Evolutionary conservation across 106 monocot species (phyloP).

Genomic region (Cymbidium sinense): DNA sequence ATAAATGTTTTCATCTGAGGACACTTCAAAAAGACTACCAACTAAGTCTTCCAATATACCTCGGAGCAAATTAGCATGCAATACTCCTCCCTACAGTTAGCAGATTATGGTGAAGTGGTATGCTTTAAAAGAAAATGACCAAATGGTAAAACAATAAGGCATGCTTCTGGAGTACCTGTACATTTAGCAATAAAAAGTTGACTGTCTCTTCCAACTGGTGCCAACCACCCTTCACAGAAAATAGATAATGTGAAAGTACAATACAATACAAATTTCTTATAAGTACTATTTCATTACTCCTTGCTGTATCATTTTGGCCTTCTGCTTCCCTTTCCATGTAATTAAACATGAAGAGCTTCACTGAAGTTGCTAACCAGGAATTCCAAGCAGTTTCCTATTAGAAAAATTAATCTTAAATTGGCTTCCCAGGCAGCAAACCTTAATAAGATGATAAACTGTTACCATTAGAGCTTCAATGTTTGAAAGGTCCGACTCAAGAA

Average conservation of each 20-base stretch:
- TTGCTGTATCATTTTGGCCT: slow-evolving; percentile 16
- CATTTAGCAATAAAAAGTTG: slow-evolving; percentile 65
- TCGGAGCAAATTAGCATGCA: slow-evolving; percentile 32
- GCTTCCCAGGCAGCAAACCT: neutral
- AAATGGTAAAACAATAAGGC: neutral
- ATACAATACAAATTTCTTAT: slow-evolving; percentile 73
- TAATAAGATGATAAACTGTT: slow-evolving; percentile 8
- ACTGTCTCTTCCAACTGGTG: slow-evolving; percentile 82
- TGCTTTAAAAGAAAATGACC: neutral
- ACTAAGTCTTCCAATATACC: slow-evolving; percentile 82
- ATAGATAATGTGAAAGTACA: slow-evolving; percentile 79
- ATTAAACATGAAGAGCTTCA: slow-evolving; percentile 38
- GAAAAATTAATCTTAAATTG: slow-evolving; percentile 14
- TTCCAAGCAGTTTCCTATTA: slow-evolving; percentile 80
- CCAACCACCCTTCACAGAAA: slow-evolving; percentile 90
- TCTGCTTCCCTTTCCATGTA: slow-evolving; percentile 23
- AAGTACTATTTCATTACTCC: slow-evolving; percentile 46
- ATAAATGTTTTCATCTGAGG: slow-evolving; percentile 62
- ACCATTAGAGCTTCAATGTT: slow-evolving; percentile 94
- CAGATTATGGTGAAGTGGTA: neutral
- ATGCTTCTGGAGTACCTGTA: slow-evolving; percentile 29
- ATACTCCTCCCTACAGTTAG: slow-evolving; percentile 25
- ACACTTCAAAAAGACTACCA: slow-evolving; percentile 51
- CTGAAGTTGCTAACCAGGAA: slow-evolving; percentile 83
- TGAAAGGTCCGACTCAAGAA: slow-evolving; percentile 85